phyloP scores from a whole-genome alignment of 139 green algal species.

The Micromonas pusilla region DNA sequence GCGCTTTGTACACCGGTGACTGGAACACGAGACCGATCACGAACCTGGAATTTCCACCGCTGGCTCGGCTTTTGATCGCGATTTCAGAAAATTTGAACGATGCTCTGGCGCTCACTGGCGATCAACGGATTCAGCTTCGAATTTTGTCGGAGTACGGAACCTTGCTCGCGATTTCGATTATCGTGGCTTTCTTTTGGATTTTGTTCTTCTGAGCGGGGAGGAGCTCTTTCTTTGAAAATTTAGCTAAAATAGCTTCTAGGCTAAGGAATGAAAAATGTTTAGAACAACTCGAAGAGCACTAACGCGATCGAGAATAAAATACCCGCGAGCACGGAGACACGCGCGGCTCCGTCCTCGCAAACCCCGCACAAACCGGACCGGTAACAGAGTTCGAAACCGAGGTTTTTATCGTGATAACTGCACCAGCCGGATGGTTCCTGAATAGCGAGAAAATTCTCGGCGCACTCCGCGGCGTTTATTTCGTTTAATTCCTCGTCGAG shows the following conservation, averaged over 20 bases:
- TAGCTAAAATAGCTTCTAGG: background rate
- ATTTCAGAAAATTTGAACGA: conserved; percentile 7
- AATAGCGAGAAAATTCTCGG: too few species aligned
- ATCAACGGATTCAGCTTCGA: background rate
- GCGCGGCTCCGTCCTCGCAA: background rate
- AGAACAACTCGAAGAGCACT: too few species aligned
- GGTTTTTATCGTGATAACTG: background rate
- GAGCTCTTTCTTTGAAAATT: too few species aligned
- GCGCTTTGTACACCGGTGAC: conserved; percentile 10
- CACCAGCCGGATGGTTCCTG: too few species aligned
- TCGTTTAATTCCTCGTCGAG: too few species aligned
- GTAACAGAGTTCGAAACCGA: background rate
- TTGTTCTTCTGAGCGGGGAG: background rate
- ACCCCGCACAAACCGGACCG: background rate
- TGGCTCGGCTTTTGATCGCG: background rate
- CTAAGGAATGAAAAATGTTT: too few species aligned
- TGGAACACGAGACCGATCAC: conserved; percentile 16
- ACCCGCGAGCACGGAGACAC: background rate
- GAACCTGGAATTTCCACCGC: background rate
- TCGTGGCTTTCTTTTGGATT: background rate
- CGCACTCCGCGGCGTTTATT: too few species aligned
- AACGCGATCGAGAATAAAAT: too few species aligned
- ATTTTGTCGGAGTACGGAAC: background rate
- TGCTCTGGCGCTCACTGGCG: background rate
- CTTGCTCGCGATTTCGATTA: background rate